phyloP scores from a whole-genome alignment of 2,329 filamentous ascomycete species.

The Cytospora paraplurivora region DNA sequence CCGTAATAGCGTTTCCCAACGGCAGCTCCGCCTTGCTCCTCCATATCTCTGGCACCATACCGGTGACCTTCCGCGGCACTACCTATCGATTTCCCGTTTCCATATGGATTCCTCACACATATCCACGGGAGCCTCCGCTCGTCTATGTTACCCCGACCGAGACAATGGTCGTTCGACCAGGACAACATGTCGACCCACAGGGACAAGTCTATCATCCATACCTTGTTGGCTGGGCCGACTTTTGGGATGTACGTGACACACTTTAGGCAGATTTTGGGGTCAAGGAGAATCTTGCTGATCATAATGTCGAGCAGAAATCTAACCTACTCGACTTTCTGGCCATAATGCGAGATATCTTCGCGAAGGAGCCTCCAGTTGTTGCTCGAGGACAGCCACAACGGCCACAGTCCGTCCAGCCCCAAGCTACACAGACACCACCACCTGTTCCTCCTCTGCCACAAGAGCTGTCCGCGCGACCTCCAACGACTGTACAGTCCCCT shows the following conservation, averaged over 20 bases:
- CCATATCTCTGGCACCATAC: slow-evolving; percentile 82
- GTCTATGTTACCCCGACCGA: slow-evolving; percentile 87
- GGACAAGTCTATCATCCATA: slow-evolving; percentile 96
- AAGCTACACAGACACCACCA: slow-evolving; percentile 52
- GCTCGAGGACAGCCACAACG: slow-evolving; percentile 62
- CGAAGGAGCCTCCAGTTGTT: slow-evolving; percentile 90
- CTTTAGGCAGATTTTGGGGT: neutral
- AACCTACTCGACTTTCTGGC: slow-evolving; percentile 80
- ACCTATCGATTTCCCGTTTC: slow-evolving; percentile 90
- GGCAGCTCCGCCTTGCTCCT: slow-evolving; percentile 84
- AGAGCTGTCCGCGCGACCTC: slow-evolving; percentile 55
- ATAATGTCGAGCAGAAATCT: slow-evolving; percentile 64
- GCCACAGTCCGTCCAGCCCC: slow-evolving; percentile 41
- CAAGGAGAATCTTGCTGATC: slow-evolving; percentile 28
- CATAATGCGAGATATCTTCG: slow-evolving; percentile 83
- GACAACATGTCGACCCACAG: slow-evolving; percentile 92
- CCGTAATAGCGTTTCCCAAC: slow-evolving; percentile 75
- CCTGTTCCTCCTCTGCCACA: slow-evolving; percentile 73
- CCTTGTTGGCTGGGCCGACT: slow-evolving; percentile 83
- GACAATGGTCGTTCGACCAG: slow-evolving; percentile 85
- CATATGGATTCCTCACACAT: slow-evolving; percentile 90
- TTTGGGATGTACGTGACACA: slow-evolving; percentile 75
- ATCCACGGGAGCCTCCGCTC: slow-evolving; percentile 82
- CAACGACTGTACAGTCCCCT: slow-evolving; percentile 40
- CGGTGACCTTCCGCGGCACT: slow-evolving; percentile 86